Evolutionary conservation across 2,329 filamentous ascomycete species (phyloP), one percentile per base, ranked within the genome.

Genomic region (Clonostachys rosea): DNA sequence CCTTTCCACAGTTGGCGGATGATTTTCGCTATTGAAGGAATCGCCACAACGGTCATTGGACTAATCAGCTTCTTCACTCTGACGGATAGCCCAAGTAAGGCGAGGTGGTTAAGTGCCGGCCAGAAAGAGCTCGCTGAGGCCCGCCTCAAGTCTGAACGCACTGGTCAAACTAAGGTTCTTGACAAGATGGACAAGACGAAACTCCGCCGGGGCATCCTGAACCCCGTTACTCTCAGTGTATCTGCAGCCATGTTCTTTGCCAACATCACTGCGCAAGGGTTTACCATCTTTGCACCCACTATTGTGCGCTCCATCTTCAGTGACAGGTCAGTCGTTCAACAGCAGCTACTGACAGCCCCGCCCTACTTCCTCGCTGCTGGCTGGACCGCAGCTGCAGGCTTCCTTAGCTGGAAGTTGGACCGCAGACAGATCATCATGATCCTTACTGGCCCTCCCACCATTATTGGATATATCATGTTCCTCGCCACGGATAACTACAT

Each of bases 391-490:
- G 58, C 82, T 0, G 67, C 87, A 44, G 82, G 83, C 0, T 78
- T 77, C 47, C 59, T 84, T 5, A 81, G 76, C 57, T 86, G 80
- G 76, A 74, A 76, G 12, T 67, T 75, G 47, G 83, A 88, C 56
- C 66, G 65, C 2, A 74, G 85, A 7, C 72, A 78, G 35, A 69
- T 84, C 41, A 81, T 86, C 61, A 75, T 87, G 57, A 74, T 85
- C 42, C 47, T 74, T 10, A 72, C 72, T 2, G 76, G 83, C 0
- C 84, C 84, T 0, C 60, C 87, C 7, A 79, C 84, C 53, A 87
- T 89, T 74, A 59, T 76, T 5, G 86, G 86, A 0, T 89, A 87
- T 61, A 78, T 80, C 59, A 83, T 89, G 74, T 89, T 88, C 65
- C 68, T 89, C 1, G 83, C 79, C 6, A 77, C 71, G 12, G 63